phyloP scores from a whole-genome alignment of 768 basidiomycete species.

The Termitomyces sp. region DNA sequence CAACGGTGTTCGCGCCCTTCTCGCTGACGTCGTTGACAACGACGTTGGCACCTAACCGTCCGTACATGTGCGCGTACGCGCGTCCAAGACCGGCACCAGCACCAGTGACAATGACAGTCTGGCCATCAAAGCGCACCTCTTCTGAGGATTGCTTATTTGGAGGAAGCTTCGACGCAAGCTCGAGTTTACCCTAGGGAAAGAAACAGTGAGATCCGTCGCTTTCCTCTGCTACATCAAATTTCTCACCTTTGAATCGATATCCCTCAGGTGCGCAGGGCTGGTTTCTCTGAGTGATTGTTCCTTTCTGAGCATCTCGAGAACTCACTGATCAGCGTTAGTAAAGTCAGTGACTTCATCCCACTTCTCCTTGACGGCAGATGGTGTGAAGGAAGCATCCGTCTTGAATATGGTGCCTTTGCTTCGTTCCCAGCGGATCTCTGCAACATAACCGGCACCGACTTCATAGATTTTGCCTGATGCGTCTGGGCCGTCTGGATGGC shows the following conservation, averaged over 20 bases:
- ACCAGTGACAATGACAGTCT: conserved; percentile 93
- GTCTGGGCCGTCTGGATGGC: conserved; percentile 80
- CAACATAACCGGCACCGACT: conserved; percentile 88
- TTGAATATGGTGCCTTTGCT: conserved; percentile 86
- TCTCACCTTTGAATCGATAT: conserved; percentile 54
- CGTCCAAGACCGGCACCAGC: conserved; percentile 94
- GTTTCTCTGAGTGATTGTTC: conserved; percentile 10
- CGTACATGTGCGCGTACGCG: conserved; percentile 89
- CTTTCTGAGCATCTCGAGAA: neutral
- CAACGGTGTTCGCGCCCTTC: conserved; percentile 79
- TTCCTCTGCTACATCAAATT: conserved; percentile 1
- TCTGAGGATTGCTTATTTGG: conserved; percentile 68
- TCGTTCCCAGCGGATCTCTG: conserved; percentile 92
- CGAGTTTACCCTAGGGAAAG: conserved; percentile 48
- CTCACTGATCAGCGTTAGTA: conserved; percentile 64
- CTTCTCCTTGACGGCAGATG: conserved; percentile 85
- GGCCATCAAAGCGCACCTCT: conserved; percentile 77
- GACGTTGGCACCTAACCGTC: conserved; percentile 90
- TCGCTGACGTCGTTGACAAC: conserved; percentile 94
- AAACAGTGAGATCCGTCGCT: neutral
- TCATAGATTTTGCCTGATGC: conserved; percentile 85
- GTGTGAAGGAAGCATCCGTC: conserved; percentile 87
- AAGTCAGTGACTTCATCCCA: conserved; percentile 87
- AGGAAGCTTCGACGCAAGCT: conserved; percentile 58
- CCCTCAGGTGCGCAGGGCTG: conserved; percentile 65